A percentile compares a stretch with the other conserved stretches of the same genome.
These are phyloP conservation scores for Solanum ossicruentum DNA, from an alignment of 257 asterid species.

Conservation along the genomic window DNA sequence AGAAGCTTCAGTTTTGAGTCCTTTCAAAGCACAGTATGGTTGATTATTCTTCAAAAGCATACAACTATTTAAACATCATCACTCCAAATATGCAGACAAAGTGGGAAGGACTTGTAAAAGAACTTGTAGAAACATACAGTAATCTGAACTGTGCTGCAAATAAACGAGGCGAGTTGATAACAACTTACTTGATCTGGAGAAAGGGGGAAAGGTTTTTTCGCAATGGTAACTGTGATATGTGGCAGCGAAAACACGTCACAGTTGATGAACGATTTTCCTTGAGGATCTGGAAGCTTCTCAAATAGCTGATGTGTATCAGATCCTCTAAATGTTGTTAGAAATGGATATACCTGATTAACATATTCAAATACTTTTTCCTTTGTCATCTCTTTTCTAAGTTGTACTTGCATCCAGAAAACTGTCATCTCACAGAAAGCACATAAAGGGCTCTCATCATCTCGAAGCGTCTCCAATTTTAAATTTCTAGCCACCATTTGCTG, in stretches of 20 bases:
- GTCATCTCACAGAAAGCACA: conserved; percentile 20
- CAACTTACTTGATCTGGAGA: conserved; percentile 16
- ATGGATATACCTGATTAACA: conserved; percentile 5
- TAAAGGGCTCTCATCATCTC: background rate
- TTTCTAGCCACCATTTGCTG: background rate
- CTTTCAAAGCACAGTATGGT: background rate
- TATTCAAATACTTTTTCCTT: conserved; percentile 12
- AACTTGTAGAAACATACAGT: background rate
- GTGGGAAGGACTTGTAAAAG: background rate
- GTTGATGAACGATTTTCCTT: conserved; percentile 9
- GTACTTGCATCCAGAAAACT: conserved; percentile 24
- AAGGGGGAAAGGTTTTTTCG: conserved; percentile 13
- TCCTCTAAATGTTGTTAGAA: background rate
- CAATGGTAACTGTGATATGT: conserved; percentile 15
- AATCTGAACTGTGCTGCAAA: background rate
- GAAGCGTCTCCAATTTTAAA: background rate
- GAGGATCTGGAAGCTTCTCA: conserved; percentile 17
- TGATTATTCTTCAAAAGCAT: background rate
- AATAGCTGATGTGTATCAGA: conserved; percentile 4
- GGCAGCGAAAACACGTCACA: conserved; percentile 16
- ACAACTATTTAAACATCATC: background rate
- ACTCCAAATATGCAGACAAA: background rate
- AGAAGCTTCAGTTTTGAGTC: background rate
- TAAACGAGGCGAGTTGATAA: background rate
- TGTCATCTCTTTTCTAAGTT: conserved; percentile 11